A percentile compares a stretch with the other conserved stretches of the same genome.
These are phyloP conservation scores for Tagetes erecta DNA, from an alignment of 129 eudicot species.

Conservation along the genomic window DNA sequence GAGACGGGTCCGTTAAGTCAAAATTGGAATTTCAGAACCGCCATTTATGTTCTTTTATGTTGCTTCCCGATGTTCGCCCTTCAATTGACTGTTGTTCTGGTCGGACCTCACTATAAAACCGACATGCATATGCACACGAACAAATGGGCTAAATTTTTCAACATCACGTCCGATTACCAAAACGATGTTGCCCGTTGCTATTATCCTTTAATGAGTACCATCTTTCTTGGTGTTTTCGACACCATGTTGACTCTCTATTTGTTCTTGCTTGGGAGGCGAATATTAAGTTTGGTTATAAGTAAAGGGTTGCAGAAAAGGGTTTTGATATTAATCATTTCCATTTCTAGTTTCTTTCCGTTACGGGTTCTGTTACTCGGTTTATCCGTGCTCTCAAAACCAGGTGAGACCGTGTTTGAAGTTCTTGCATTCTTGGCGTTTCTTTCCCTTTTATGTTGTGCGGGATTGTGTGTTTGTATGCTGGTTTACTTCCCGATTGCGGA, in stretches of 20 bases:
- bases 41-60: conserved; percentile 58
- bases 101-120: conserved; percentile 52
- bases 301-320: conserved; percentile 84
- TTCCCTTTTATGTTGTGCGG: conserved; percentile 66
- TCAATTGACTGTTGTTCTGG: conserved; percentile 57
- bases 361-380: conserved; percentile 77
- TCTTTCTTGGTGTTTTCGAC: conserved; percentile 75
- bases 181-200: conserved; percentile 57
- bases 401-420: conserved; percentile 49
- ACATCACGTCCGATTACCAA: conserved; percentile 31
- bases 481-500: conserved; percentile 88
- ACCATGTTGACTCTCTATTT: conserved; percentile 50
- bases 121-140: conserved; percentile 16
- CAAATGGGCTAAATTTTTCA: conserved; percentile 51
- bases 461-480: conserved; percentile 69
- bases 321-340: conserved; percentile 53
- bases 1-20: conserved; percentile 61
- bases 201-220: conserved; percentile 79
- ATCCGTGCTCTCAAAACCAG: conserved; percentile 65
- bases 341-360: conserved; percentile 62
- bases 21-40: conserved; percentile 77
- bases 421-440: conserved; percentile 77
- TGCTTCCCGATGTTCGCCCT: conserved; percentile 65
- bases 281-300: conserved; percentile 69
- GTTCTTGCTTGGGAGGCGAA: conserved; percentile 77